A percentile compares a stretch with the other conserved stretches of the same genome.
Conservation (phyloP, 2,329 filamentous ascomycete genomes). For the Cladophialophora bantiana region DNA sequence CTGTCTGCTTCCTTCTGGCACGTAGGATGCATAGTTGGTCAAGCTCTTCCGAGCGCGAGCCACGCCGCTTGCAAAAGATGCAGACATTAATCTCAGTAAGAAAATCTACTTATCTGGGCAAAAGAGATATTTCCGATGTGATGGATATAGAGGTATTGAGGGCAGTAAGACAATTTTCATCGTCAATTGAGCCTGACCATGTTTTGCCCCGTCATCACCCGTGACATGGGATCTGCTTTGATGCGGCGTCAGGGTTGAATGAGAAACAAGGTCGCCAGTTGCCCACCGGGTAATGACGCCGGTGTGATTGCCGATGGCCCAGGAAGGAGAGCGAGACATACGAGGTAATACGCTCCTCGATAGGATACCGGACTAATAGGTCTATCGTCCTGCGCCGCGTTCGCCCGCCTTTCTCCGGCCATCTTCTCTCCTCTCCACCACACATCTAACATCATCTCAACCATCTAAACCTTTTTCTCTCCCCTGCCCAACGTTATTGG, state of each 20-base stretch:
- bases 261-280: neutral
- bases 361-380: too few species aligned
- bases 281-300: neutral
- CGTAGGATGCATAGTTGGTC: conserved; percentile 28
- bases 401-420: conserved; percentile 13
- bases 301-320: neutral
- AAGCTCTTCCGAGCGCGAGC: neutral
- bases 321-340: neutral
- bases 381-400: neutral
- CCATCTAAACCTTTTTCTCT: neutral
- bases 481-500: neutral
- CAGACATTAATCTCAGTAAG: conserved; percentile 1
- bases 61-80: neutral
- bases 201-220: too few species aligned
- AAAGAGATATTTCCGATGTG: neutral
- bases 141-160: neutral
- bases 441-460: neutral
- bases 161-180: neutral
- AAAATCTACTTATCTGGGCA: neutral
- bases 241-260: neutral
- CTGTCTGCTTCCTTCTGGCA: conserved; percentile 12
- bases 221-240: neutral
- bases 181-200: neutral
- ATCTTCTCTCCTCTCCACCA: neutral
- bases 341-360: too few species aligned